Percentiles rank a stretch among this genome's conserved stretches.
phyloP scores from a whole-genome alignment of 257 asterid genomes.

The Knoxia roxburghii region DNA sequence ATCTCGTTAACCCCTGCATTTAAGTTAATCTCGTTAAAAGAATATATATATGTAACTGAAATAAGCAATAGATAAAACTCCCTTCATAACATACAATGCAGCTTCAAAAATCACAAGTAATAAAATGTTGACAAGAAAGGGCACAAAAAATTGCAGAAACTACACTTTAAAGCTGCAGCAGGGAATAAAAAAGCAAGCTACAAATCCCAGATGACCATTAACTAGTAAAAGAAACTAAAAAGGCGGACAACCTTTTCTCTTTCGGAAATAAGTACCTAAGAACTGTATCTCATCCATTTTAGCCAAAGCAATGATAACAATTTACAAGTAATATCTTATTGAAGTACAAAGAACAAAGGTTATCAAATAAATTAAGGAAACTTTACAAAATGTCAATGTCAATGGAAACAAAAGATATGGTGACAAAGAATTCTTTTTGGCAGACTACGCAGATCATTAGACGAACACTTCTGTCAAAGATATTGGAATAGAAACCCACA shows the following conservation, averaged over 20 bases:
- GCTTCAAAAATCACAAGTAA: neutral
- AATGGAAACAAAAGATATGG: neutral
- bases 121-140: neutral
- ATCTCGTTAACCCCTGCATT: conserved; percentile 75
- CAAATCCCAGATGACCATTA: neutral
- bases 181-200: neutral
- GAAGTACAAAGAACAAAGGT: neutral
- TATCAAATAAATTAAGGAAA: neutral
- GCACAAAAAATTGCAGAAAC: neutral
- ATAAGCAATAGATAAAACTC: conserved; percentile 2
- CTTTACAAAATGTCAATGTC: neutral
- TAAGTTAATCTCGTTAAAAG: conserved; percentile 3
- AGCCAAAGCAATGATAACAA: neutral
- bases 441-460: neutral
- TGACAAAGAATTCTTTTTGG: neutral
- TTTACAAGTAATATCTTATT: neutral
- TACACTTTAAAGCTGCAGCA: neutral
- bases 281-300: neutral
- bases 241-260: neutral
- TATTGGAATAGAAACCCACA: neutral
- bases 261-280: too few relatives aligned
- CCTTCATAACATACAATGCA: neutral
- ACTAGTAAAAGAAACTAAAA: neutral
- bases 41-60: conserved; percentile 13
- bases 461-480: neutral